Evolutionary conservation across 2,329 filamentous ascomycete species (phyloP), one percentile per base, ranked within the genome.

Genomic region (Macrophomina tecta): DNA sequence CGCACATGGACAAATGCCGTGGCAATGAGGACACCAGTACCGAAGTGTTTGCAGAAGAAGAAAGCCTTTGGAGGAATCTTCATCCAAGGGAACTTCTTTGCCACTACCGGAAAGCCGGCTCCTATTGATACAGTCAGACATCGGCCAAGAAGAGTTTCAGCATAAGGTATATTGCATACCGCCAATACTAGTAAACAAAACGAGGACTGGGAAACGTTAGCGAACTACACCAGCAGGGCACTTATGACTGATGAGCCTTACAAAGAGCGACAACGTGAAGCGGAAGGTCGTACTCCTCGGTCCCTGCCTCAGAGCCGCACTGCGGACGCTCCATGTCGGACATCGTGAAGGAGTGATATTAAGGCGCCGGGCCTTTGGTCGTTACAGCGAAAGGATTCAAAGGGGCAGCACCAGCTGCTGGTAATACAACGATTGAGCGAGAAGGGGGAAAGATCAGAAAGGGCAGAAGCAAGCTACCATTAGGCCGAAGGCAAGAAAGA

Each of bases 21-120:
- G 11, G 92, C 91, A 69, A 95, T 90, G n/a, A 95, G 82, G 23
- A 95, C 92, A 68, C 92, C 92, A 1, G 92, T 95, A 73, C 92
- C 77, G 63, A 79, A 79, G 72, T 89, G 86, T 71, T 89, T 89
- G 77, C 85, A 88, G 65, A 86, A 84, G 73, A 89, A 89, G 76
- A 89, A 88, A 38, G 86, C 73, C 69, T 81, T 83, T 1, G 83
- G 79, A 0, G 86, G 85, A 8, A 88, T 84, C 75, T 85, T 87
- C 72, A 89, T 77, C 83, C 84, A 86, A 65, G 77, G 83, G 70
- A 88, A 77, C 75, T 87, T 88, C 71, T 79, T 80, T 3, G 78
- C 78, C 12, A 79, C 72, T 8, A 80, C 77, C 30, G 78, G 78
- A 65, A 80, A 80, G 23, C 76, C 78, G 69, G 71, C 73, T 48